Base-by-base conservation (phyloP, 176 grass and related monocot genomes). In the Hordeum marinum region DNA sequence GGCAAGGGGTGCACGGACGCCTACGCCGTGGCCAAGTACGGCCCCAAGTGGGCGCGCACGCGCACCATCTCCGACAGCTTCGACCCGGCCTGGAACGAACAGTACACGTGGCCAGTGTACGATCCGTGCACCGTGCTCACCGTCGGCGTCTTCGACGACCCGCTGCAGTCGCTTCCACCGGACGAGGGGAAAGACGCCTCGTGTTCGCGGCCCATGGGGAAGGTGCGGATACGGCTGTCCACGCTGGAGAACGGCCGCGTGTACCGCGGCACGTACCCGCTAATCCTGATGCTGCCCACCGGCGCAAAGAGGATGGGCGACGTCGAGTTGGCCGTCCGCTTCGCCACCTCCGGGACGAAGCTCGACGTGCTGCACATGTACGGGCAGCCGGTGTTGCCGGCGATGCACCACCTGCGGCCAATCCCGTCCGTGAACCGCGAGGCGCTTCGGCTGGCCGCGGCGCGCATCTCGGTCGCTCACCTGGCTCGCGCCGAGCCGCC, bases 51-150 rank as follows among this genome's bases (percentile, higher is more conserved):
- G 96, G 93, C 91, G 20, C 91, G 96, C 58, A 98, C 93, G 40
- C 93, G 96, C 81, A 98, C 96, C 54, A 82, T 93, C 48, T 70
- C 91, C 34, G 91, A 98, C 80, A 89, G 91, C 87, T 95, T 88
- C 73, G 96, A 95, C 58, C 93, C 96, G 54, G 87, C 93, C 20
- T 95, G 93, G 93, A 98, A 98, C 76, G 96, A 98, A 85, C 96
- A 98, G 89, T 98, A 95, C 87, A 98, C 96, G 42, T 98, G 93
- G 93, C 93, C 91, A 3, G 85, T 98, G 27, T 98, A 94, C 54
- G 96, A 98, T 68, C 91, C 93, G 0, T 98, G 89, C 83, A 98
- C 96, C 45, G 93, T 98, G 65, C 93, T 98, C 80, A 94, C 91
- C 11, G 72, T 98, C 27, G 96, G 83, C 43, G 93, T 98, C 5